A percentile compares a stretch with the other conserved stretches of the same genome.
Evolutionary conservation across 331 rosid species (phyloP).

Genomic region (Quercus tomentella): DNA sequence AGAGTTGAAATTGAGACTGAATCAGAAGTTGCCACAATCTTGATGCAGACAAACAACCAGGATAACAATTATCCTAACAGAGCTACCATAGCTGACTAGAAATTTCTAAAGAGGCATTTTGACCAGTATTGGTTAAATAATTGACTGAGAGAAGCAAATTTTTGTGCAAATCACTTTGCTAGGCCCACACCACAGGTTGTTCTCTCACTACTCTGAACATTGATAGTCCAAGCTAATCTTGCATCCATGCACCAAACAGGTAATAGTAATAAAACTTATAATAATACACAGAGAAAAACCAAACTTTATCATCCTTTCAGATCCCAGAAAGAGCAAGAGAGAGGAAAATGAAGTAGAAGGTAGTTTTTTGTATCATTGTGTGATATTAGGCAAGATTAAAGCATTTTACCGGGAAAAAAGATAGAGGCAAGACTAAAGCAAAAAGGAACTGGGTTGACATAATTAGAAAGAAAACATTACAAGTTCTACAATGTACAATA

Average conservation of each 20-base stretch:
- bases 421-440: background rate
- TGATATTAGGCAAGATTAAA: background rate
- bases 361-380: background rate
- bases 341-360: background rate
- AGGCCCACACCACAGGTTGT: background rate
- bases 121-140: background rate
- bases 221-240: background rate
- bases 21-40: background rate
- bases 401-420: too few species aligned
- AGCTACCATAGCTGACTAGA: background rate
- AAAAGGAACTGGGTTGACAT: background rate
- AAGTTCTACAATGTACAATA: background rate
- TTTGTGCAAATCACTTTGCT: background rate
- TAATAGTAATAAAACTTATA: too few species aligned
- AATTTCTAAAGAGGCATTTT: background rate
- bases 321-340: background rate
- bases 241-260: background rate
- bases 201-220: background rate
- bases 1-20: background rate
- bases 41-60: background rate
- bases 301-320: background rate
- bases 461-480: background rate
- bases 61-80: background rate
- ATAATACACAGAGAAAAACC: background rate
- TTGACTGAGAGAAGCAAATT: background rate